phyloP scores from a whole-genome alignment of 345 rosid genomes.

The Hevea brasiliensis region DNA sequence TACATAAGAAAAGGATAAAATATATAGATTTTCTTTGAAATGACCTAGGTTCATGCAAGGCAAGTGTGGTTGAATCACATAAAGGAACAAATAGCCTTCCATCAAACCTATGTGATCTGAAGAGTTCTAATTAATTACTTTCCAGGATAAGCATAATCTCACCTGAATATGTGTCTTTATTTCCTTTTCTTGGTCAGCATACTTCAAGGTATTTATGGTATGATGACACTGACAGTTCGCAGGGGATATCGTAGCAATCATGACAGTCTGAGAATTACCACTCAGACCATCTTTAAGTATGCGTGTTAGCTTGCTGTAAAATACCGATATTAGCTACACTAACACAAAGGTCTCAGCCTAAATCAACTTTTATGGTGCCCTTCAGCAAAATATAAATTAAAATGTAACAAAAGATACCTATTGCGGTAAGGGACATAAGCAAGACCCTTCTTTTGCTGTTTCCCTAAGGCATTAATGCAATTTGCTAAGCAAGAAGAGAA shows the following conservation, averaged over 20 bases:
- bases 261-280: slow-evolving; percentile 94
- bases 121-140: background rate
- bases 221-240: slow-evolving; percentile 65
- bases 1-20: background rate
- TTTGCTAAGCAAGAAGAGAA: slow-evolving; percentile 93
- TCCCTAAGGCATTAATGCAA: slow-evolving; percentile 91
- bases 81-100: background rate
- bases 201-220: slow-evolving; percentile 86
- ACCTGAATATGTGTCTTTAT: slow-evolving; percentile 90
- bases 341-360: background rate
- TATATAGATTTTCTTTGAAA: background rate
- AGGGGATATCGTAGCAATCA: slow-evolving; percentile 86
- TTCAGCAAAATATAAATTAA: background rate
- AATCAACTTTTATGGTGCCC: background rate
- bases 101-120: background rate
- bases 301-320: slow-evolving; percentile 73
- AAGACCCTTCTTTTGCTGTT: slow-evolving; percentile 94
- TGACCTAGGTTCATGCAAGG: background rate
- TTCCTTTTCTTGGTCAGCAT: slow-evolving; percentile 98
- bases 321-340: slow-evolving; percentile 14
- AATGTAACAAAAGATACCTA: slow-evolving; percentile 47
- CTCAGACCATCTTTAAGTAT: slow-evolving; percentile 98
- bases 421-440: slow-evolving; percentile 97
- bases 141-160: background rate
- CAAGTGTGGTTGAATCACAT: background rate